Percentiles rank a stretch among this genome's conserved stretches.
Evolutionary conservation across 805 yeast species (phyloP).

Genomic region (Wickerhamomyces ciferrii): DNA sequence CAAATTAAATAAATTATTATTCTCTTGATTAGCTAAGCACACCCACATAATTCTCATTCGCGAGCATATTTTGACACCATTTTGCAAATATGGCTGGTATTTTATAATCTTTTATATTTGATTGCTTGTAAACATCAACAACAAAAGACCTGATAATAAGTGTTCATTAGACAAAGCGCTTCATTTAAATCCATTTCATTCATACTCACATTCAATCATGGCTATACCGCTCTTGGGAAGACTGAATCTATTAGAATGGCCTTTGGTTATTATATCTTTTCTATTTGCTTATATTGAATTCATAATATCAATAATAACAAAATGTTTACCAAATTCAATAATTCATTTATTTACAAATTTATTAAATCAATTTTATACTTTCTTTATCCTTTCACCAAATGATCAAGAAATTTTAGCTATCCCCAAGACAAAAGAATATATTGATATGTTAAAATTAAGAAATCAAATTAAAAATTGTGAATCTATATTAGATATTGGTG

Average conservation of each 20-base stretch:
- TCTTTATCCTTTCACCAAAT: conserved; percentile 6
- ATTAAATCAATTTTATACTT: conserved; percentile 16
- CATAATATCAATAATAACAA: conserved; percentile 37
- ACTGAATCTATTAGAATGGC: conserved; percentile 43
- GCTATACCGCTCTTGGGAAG: conserved; percentile 40
- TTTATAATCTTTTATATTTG: no score
- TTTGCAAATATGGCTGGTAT: no score
- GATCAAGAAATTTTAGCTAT: neutral
- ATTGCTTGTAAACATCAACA: no score
- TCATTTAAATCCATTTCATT: no score
- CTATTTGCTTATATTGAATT: conserved; percentile 46
- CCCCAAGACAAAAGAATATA: conserved; percentile 10
- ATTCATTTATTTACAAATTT: conserved; percentile 29
- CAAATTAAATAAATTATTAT: no score
- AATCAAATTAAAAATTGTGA: conserved; percentile 38
- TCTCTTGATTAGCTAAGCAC: no score
- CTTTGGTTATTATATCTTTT: conserved; percentile 38
- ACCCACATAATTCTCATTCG: no score
- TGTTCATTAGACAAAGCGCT: no score
- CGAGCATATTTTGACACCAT: no score
- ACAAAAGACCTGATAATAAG: no score
- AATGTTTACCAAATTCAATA: conserved; percentile 37
- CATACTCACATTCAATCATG: no score
- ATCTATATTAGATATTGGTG: conserved; percentile 61
- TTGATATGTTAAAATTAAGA: conserved; percentile 14